Base-by-base conservation (phyloP, 2,329 filamentous ascomycete genomes). In the Botrytis byssoidea region DNA sequence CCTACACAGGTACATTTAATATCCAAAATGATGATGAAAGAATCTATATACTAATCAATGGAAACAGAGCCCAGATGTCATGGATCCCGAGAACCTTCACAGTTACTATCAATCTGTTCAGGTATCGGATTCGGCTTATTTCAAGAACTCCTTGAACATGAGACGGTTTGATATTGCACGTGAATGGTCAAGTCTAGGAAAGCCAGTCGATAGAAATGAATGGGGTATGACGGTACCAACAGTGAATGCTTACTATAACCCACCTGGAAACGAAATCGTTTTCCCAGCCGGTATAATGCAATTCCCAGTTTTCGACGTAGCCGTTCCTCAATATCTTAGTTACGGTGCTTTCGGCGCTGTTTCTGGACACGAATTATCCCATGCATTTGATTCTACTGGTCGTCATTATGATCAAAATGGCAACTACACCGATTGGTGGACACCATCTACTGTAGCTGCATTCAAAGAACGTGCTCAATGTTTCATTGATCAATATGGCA, bases 201-300 rank as follows among this genome's bases (percentile, higher is more conserved):
- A 88, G 79, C 89, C 90, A 0, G 87, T 88, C 4, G 85, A 91
- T 80, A 87, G 87, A 37, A 84, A 88, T 32, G 82, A 87, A 77
- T 92, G 90, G 88, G 85, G 80, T 18, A 89, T 90, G 86, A 87
- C 85, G 14, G 86, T 88, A 0, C 84, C 88, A 1, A 89, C 87
- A 1, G 86, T 89, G n/a, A 92, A 92, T 77, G 90, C 90, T 1
- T 91, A 90, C 77, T 91, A 73, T n/a, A 92, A 92, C 77, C 73
- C 76, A 40, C 74, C 74, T 35, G 72, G 72, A 12, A 92, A 93
- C 77, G 88, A 90, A 78, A 92, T 93, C 64, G 88, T 90, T 5
- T 91, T 93, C 80, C 89, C 89, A 0, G 90, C 90, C 0, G 91
- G 89, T 0, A 91, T 92, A 73, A 89, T 92, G 87, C 91, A 93